These are phyloP conservation scores for Leishmania martiniquensis DNA, from an alignment of 208 protist genomes.

Conservation along the genomic window DNA sequence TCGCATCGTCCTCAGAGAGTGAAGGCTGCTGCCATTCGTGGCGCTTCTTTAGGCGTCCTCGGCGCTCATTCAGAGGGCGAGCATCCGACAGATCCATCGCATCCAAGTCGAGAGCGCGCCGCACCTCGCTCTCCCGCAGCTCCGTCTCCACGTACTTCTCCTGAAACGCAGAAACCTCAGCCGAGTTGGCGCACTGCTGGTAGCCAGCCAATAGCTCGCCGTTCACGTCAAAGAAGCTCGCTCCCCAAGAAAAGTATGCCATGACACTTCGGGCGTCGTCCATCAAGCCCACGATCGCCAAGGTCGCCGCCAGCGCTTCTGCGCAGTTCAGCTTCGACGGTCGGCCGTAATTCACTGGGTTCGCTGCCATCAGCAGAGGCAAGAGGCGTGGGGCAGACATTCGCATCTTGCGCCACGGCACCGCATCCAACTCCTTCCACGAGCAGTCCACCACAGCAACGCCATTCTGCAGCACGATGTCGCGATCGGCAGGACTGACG, in stretches of 20 bases:
- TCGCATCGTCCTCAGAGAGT: constrained; percentile 24
- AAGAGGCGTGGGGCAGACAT: constrained; percentile 91
- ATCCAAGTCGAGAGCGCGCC: constrained; percentile 58
- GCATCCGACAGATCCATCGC: constrained; percentile 53
- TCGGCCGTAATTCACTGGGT: constrained; percentile 99
- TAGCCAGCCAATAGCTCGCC: constrained; percentile 93
- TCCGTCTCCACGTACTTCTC: constrained; percentile 51
- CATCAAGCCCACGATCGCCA: constrained; percentile 94
- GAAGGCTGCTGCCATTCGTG: constrained; percentile 35
- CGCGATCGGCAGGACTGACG: constrained; percentile 95
- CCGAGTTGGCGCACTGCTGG: constrained; percentile 51
- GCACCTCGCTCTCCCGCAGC: constrained; percentile 39
- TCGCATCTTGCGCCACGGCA: constrained; percentile 95
- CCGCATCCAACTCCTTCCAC: constrained; percentile 96
- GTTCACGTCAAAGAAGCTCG: constrained; percentile 96
- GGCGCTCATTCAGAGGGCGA: constrained; percentile 55
- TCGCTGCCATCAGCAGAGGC: constrained; percentile 98
- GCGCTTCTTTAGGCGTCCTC: constrained; percentile 49
- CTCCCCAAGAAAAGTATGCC: constrained; percentile 97
- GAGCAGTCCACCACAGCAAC: constrained; percentile 99
- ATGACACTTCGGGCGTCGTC: constrained; percentile 94
- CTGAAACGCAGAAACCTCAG: constrained; percentile 75
- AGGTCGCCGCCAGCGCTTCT: constrained; percentile 96
- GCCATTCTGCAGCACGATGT: constrained; percentile 87
- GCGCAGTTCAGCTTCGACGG: constrained; percentile 98